These are phyloP conservation scores for Penicillium sp. DNA, from an alignment of 2,329 filamentous ascomycete species.

Conservation along the genomic window DNA sequence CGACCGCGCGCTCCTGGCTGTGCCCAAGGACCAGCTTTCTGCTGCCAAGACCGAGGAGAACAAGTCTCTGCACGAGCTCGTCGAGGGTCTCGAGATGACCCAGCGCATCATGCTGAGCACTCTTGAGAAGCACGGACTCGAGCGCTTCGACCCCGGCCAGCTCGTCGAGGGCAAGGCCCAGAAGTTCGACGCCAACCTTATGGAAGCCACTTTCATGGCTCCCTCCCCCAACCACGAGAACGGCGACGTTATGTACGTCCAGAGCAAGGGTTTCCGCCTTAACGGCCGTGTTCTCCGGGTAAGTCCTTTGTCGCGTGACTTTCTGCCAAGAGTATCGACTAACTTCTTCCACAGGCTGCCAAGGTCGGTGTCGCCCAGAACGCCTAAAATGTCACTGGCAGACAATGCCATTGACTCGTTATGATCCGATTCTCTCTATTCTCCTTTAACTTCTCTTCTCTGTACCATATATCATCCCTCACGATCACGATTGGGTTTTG, in stretches of 20 bases:
- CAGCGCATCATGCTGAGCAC: conserved; percentile 84
- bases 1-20: conserved; percentile 82
- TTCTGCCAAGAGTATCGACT: not conserved
- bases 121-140: conserved; percentile 89
- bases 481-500: conserved; percentile 29
- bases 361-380: conserved; percentile 98
- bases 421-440: conserved; percentile 1
- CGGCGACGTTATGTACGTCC: conserved; percentile 84
- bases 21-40: conserved; percentile 72
- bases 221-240: conserved; percentile 86
- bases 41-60: conserved; percentile 55
- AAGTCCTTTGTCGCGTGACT: conserved; percentile 23
- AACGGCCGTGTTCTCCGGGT: conserved; percentile 84
- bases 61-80: conserved; percentile 75
- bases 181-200: conserved; percentile 94
- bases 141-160: conserved; percentile 75
- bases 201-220: conserved; percentile 95
- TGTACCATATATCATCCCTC: conserved; percentile 40
- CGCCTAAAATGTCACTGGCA: conserved; percentile 34
- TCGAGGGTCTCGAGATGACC: conserved; percentile 94
- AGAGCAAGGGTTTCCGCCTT: conserved; percentile 93
- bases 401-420: conserved; percentile 10
- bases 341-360: conserved; percentile 58
- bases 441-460: conserved; percentile 16
- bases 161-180: conserved; percentile 58